Evolutionary conservation across 352 stramenopile genomes (phyloP), one percentile per base, ranked within the genome.

Genomic region (Phytopythium ostracodes): DNA sequence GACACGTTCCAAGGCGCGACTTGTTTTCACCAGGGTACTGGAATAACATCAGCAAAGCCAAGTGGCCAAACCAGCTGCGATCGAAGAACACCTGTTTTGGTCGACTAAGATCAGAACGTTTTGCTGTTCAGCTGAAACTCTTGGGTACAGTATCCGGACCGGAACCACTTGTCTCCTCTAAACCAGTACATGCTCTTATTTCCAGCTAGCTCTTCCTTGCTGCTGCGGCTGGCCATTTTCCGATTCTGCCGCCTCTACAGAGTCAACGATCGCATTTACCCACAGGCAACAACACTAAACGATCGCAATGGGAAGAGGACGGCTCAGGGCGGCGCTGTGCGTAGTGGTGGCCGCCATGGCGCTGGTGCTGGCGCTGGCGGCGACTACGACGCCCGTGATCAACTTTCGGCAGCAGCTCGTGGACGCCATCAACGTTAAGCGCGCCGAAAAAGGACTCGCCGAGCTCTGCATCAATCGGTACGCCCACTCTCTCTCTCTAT

Each of bases 401-500:
- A 76, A 75, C 66, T 84, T 84, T 56, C 76, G 76, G 31, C 44
- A 68, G 56, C 71, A 84, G 46, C 25, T 84, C 33, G 52, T 78
- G 35, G 49, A 67, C 22, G 58, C 60, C 3, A 66, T 85, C 36
- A 85, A 85, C 61, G 59, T 56, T 7, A 74, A 66, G 29, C 76
- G 76, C 38, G 60, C 73, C 40, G 59, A 68, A 5, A 59, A 75
- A 35, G 67, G 66, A 10, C 64, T 85, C 38, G n/a, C 66, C 5
- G 38, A 56, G 11, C 59, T 81, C 61, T 85, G 76, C 62, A 56
- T 79, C 53, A 83, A 85, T 65, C 53, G 71, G 52, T 72, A 44
- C 36, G 61, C n/a, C n/a, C n/a, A n/a, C n/a, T n/a, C 61, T 17
- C 2, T 27, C 22, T 11, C 27, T 8, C 46, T n/a, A 8, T 25